Evolutionary conservation across 2,329 filamentous ascomycete species (phyloP).

Genomic region (Sclerotinia minor): DNA sequence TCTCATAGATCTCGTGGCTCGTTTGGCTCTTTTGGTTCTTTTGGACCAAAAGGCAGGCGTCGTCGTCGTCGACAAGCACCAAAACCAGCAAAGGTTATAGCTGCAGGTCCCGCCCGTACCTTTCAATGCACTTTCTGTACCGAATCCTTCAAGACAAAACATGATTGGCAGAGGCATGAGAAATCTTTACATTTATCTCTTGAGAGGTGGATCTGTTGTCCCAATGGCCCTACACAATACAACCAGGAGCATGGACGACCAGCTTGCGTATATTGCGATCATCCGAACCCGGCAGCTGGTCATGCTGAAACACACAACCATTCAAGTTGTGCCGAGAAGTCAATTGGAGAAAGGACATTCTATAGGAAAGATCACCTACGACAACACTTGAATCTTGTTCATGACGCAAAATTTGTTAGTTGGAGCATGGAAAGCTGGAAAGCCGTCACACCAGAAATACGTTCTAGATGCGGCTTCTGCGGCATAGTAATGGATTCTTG

Average conservation of each 20-base stretch:
- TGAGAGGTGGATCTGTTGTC: conserved; percentile 65
- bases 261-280: conserved; percentile 61
- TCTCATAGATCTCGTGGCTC: conserved; percentile 60
- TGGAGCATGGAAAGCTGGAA: conserved; percentile 69
- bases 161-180: conserved; percentile 71
- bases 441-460: conserved; percentile 59
- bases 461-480: conserved; percentile 66
- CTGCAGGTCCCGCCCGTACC: conserved; percentile 47
- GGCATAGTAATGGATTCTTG: conserved; percentile 62
- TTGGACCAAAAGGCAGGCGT: conserved; percentile 37
- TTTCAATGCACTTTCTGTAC: conserved; percentile 68
- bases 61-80: conserved; percentile 39
- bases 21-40: conserved; percentile 43
- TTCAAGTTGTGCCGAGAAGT: conserved; percentile 65
- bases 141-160: conserved; percentile 66
- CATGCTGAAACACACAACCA: conserved; percentile 62
- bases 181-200: conserved; percentile 66
- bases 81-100: conserved; percentile 49
- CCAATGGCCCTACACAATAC: conserved; percentile 55
- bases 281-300: conserved; percentile 54
- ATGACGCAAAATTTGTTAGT: conserved; percentile 57
- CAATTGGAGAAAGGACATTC: conserved; percentile 61
- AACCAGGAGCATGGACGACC: conserved; percentile 59
- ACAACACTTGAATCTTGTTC: conserved; percentile 63
- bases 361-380: conserved; percentile 68